phyloP scores from a whole-genome alignment of 2,329 filamentous ascomycete species.

The Periconia macrospinosa region DNA sequence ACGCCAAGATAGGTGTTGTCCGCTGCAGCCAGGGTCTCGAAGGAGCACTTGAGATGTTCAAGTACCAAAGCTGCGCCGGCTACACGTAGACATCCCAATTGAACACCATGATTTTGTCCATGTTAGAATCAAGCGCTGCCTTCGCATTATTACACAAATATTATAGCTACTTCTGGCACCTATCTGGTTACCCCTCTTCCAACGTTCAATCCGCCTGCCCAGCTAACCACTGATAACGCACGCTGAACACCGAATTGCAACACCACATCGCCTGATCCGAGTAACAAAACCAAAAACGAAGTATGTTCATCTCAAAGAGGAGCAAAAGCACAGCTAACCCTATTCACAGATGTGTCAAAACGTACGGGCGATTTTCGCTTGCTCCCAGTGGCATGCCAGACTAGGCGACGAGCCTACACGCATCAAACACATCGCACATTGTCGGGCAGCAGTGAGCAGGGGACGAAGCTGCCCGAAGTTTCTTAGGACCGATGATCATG shows the following conservation, averaged over 20 bases:
- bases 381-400: slow-evolving; percentile 8
- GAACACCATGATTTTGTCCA: neutral
- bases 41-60: neutral
- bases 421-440: slow-evolving; percentile 7
- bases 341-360: slow-evolving; percentile 7
- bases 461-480: slow-evolving; percentile 4
- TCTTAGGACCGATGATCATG: slow-evolving; percentile 7
- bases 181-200: too few species aligned
- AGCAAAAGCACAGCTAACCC: neutral
- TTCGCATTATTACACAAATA: neutral
- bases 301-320: too few species aligned
- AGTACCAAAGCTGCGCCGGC: neutral
- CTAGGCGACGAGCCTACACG: slow-evolving; percentile 6
- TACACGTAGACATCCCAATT: neutral
- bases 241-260: too few species aligned
- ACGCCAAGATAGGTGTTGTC: neutral
- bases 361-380: slow-evolving; percentile 8
- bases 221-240: too few species aligned
- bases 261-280: too few species aligned
- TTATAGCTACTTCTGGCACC: too few species aligned
- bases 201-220: too few species aligned
- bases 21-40: neutral
- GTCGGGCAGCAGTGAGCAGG: slow-evolving; percentile 4
- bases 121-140: neutral
- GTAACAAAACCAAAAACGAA: too few species aligned